Evolutionary conservation across 768 basidiomycete species (phyloP).

Genomic region (Phaeotremella skinneri): DNA sequence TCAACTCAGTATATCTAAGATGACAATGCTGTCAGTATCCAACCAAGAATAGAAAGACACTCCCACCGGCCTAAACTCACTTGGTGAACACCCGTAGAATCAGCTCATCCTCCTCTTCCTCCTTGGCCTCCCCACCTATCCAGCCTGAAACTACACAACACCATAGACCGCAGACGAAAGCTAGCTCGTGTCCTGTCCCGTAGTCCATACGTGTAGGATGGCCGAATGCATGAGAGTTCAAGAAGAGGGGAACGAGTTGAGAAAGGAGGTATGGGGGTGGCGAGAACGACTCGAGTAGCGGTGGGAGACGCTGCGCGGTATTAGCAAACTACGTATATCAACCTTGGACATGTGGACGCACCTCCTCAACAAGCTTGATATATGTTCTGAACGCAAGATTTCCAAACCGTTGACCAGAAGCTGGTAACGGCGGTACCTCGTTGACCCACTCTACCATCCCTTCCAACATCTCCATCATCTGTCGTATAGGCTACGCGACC

Average conservation of each 20-base stretch:
- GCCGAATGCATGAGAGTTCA: slow-evolving; percentile 71
- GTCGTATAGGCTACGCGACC: slow-evolving; percentile 42
- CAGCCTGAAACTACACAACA: slow-evolving; percentile 43
- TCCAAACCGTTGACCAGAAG: slow-evolving; percentile 76
- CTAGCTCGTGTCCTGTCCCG: slow-evolving; percentile 92
- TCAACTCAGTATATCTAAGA: slow-evolving; percentile 64
- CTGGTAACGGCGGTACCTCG: slow-evolving; percentile 69
- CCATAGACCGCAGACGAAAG: slow-evolving; percentile 72
- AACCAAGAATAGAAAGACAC: background rate
- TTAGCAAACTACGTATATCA: slow-evolving; percentile 1
- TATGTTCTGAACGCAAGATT: slow-evolving; percentile 87
- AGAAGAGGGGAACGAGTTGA: slow-evolving; percentile 72
- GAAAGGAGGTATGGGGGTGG: slow-evolving; percentile 57
- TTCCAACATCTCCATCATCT: slow-evolving; percentile 63
- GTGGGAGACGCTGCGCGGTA: slow-evolving; percentile 55
- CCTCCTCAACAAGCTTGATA: slow-evolving; percentile 75
- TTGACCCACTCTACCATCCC: slow-evolving; percentile 71
- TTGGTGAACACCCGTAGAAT: slow-evolving; percentile 45
- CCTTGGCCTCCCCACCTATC: slow-evolving; percentile 27
- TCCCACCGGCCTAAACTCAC: slow-evolving; percentile 24
- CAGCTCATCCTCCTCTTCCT: slow-evolving; percentile 48
- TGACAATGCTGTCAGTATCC: slow-evolving; percentile 1
- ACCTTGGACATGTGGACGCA: slow-evolving; percentile 48
- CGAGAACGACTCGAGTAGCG: slow-evolving; percentile 59
- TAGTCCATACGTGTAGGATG: slow-evolving; percentile 90